A percentile compares a stretch with the other conserved stretches of the same genome.
These are phyloP conservation scores for Leccinum subfulvum DNA, from an alignment of 1,284 basidiomycete species.

Conservation along the genomic window DNA sequence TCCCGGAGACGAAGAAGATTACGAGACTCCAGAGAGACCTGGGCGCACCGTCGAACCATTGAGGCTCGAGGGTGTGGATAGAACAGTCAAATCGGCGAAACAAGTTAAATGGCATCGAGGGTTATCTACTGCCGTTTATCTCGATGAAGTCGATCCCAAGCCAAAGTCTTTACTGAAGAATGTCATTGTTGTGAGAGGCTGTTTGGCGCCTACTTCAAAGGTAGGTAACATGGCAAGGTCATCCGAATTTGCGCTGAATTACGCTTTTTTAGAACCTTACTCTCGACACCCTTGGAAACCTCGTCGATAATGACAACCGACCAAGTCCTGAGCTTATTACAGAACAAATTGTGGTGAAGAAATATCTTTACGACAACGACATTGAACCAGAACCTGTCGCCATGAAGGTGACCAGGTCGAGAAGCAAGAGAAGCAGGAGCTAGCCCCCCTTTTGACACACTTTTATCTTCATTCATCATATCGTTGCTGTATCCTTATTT, in stretches of 20 bases:
- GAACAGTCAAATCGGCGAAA: conserved; percentile 42
- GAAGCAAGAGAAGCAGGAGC: conserved; percentile 41
- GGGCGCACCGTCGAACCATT: conserved; percentile 38
- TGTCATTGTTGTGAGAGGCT: conserved; percentile 53
- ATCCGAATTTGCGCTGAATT: conserved; percentile 5
- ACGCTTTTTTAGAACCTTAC: conserved; percentile 48
- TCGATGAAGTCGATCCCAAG: conserved; percentile 58
- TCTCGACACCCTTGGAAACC: conserved; percentile 77
- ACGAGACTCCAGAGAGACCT: conserved; percentile 57
- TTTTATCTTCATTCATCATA: conserved; percentile 24
- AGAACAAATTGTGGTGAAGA: conserved; percentile 73
- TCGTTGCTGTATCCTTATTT: conserved; percentile 36
- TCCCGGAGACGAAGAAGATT: conserved; percentile 83
- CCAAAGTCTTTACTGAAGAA: conserved; percentile 44
- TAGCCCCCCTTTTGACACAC: conserved; percentile 14
- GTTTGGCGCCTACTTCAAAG: conserved; percentile 64
- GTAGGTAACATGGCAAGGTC: conserved; percentile 36
- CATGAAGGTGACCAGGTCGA: conserved; percentile 51
- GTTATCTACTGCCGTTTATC: conserved; percentile 56
- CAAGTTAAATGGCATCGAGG: conserved; percentile 80
- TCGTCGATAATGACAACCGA: conserved; percentile 52
- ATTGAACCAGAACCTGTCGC: conserved; percentile 41
- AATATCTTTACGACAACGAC: conserved; percentile 82
- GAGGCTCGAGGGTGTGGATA: conserved; percentile 37
- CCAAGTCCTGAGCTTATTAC: conserved; percentile 62